Evolutionary conservation across 495 filamentous ascomycete species (phyloP).

Genomic region (Mytilinidion resinicola): DNA sequence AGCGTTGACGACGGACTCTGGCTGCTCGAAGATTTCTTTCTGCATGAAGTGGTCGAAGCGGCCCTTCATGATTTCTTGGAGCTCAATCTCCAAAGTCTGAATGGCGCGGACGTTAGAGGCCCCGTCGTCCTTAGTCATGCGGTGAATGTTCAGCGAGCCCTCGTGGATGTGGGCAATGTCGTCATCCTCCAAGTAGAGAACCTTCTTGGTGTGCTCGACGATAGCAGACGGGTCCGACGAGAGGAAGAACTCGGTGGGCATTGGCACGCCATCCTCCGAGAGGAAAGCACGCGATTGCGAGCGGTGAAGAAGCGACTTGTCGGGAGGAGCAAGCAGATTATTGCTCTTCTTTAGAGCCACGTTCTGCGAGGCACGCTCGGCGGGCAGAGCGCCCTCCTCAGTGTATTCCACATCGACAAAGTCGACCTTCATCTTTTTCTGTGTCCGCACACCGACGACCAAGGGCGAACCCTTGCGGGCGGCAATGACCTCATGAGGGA

Average conservation of each 20-base stretch:
- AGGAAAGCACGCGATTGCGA: conserved; percentile 98
- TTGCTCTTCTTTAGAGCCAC: conserved; percentile 82
- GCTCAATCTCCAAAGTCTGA: conserved; percentile 95
- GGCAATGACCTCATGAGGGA: conserved; percentile 94
- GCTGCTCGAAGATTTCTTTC: conserved; percentile 99
- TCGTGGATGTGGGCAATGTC: conserved; percentile 99
- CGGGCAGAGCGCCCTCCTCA: conserved; percentile 78
- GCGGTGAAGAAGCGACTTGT: conserved; percentile 95
- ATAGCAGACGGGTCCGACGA: conserved; percentile 97
- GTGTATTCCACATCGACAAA: conserved; percentile 98
- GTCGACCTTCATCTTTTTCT: conserved; percentile 99
- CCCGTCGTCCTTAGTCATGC: conserved; percentile 91
- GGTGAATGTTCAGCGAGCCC: conserved; percentile 96
- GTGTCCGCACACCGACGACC: conserved; percentile 89
- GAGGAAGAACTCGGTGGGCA: conserved; percentile 98
- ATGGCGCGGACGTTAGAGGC: conserved; percentile 94
- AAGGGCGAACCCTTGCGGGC: conserved; percentile 96
- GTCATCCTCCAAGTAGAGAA: conserved; percentile 97
- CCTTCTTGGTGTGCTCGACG: conserved; percentile 99
- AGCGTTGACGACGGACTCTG: conserved; percentile 97
- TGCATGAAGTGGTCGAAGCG: conserved; percentile 99
- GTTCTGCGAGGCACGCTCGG: conserved; percentile 93
- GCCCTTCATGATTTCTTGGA: conserved; percentile 99
- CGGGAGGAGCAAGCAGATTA: conserved; percentile 76
- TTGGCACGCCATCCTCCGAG: conserved; percentile 92